These are phyloP conservation scores for Backusella mclennaniae DNA, from an alignment of 192 early-diverging fungal genomes.

Conservation along the genomic window DNA sequence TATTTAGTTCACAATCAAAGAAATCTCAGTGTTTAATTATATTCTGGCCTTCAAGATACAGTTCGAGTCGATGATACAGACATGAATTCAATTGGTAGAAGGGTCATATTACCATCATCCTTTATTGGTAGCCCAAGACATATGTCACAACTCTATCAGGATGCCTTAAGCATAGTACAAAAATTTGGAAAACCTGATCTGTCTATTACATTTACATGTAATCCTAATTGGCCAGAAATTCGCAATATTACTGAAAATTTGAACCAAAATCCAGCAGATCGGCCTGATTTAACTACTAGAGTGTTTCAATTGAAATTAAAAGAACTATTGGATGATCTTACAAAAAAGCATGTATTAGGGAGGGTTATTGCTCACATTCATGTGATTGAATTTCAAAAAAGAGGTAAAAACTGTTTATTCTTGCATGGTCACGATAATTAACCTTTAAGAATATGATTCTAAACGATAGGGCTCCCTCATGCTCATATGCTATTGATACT, in stretches of 20 bases:
- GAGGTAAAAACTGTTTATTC: not conserved
- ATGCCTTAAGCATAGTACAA: slow-evolving; percentile 28
- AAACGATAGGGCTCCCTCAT: too few relatives aligned
- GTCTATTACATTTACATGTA: slow-evolving; percentile 32
- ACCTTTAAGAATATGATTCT: too few relatives aligned
- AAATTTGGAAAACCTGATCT: slow-evolving; percentile 3
- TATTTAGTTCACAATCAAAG: too few relatives aligned
- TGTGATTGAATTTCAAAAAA: slow-evolving; percentile 43
- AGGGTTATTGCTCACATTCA: slow-evolving; percentile 26
- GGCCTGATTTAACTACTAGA: slow-evolving; percentile 17
- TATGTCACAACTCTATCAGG: slow-evolving; percentile 34
- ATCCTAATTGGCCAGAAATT: slow-evolving; percentile 12
- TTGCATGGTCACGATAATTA: too few relatives aligned
- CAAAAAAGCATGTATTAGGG: slow-evolving; percentile 15
- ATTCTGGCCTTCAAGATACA: too few relatives aligned
- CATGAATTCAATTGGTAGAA: not conserved
- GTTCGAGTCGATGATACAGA: not conserved
- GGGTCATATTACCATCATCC: slow-evolving; percentile 20
- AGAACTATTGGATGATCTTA: slow-evolving; percentile 13
- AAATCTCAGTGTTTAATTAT: too few relatives aligned
- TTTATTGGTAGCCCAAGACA: slow-evolving; percentile 21
- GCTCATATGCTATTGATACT: too few relatives aligned
- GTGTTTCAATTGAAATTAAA: slow-evolving; percentile 24
- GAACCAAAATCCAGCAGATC: not conserved
- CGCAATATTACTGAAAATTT: not conserved